A percentile compares a stretch with the other conserved stretches of the same genome.
phyloP scores from a whole-genome alignment of 2,329 filamentous ascomycete genomes.

The Fusarium sp. region DNA sequence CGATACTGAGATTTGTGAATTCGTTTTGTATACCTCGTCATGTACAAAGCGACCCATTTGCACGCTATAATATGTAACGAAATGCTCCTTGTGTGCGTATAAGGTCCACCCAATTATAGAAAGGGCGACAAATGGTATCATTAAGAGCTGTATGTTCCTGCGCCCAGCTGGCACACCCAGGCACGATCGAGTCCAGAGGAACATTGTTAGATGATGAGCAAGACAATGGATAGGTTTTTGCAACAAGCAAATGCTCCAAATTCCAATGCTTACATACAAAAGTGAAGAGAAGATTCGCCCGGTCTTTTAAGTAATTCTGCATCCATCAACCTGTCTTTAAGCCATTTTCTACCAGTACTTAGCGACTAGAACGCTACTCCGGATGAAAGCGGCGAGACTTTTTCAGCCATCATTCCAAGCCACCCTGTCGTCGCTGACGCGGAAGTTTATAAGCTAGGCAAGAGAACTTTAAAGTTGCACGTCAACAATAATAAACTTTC shows the following conservation, averaged over 20 bases:
- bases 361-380: background rate
- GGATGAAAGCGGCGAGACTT: background rate
- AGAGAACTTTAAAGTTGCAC: background rate
- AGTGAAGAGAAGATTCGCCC: fast-evolving
- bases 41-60: background rate
- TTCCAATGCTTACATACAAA: background rate
- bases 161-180: background rate
- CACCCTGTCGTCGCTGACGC: background rate
- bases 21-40: background rate
- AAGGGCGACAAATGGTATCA: background rate
- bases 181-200: background rate
- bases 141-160: background rate
- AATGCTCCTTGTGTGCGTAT: background rate
- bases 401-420: background rate
- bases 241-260: background rate
- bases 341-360: no score
- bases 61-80: background rate
- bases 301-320: background rate
- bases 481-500: background rate
- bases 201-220: background rate
- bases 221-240: background rate
- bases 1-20: background rate
- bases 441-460: background rate
- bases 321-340: background rate
- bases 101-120: background rate